Evolutionary conservation across 495 filamentous ascomycete genomes (phyloP), one percentile per base, ranked within the genome.

Genomic region (Penicillium simplicissimum): DNA sequence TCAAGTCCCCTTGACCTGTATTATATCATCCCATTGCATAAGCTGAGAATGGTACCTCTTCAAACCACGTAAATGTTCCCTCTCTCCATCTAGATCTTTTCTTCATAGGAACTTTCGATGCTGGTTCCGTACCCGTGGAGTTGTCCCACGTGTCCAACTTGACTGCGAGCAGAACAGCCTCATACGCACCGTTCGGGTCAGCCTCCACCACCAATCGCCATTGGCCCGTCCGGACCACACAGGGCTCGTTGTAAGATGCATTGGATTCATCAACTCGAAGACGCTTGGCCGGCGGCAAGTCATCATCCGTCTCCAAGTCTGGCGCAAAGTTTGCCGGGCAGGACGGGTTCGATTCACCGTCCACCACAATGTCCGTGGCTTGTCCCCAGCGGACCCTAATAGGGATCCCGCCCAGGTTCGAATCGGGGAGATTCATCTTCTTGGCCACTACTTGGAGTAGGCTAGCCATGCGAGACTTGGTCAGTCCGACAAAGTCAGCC

Each of bases 381-480:
- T 76, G 71, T 9, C 84, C 88, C 43, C 93, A 73, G 1, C 80
- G 73, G 31, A 95, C 81, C 63, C 88, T 87, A 13, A 96, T 85
- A 7, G 67, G 64, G 25, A 51, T 25, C 13, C 43, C 55, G 1
- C 54, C 40, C 14, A 72, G 33, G 15, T 62, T 49, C 23, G 43
- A 34, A 37, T 68, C 63, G 8, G 89, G 87, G 2, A 91, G 70
- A 57, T 89, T 88, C 62, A 93, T 85, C 71, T 95, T 96, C 42
- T 89, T 89, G 23, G 90, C 86, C 7, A 97, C 81, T 3, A 94
- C 87, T 64, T 92, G 87, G 51, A 96, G 85, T 23, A 98, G 74
- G 48, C 84, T 85, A 5, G 84, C 81, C 23, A 98, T 83, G 55
- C 90, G 81, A 65, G 84, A 76, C 67, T 90, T 86, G 53, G 85